Conservation (phyloP, 1,139 yeast species). For the Hanseniaspora sp. region DNA sequence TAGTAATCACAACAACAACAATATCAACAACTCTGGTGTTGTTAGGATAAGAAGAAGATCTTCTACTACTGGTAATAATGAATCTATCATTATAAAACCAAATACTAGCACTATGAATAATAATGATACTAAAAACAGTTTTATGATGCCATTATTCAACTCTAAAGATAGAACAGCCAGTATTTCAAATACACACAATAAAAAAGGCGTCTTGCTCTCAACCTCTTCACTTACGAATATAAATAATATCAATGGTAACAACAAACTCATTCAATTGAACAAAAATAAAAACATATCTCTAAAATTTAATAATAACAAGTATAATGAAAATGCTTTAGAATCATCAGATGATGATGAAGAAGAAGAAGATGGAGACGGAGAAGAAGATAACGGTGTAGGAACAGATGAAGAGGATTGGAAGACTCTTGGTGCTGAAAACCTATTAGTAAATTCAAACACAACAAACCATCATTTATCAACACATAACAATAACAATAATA, state of each 20-base stretch:
- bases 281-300: not conserved
- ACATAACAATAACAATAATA: conserved; percentile 15
- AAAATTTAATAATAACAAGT: not conserved
- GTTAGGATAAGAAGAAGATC: not conserved
- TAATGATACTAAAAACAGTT: conserved; percentile 1
- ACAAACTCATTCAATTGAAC: not conserved
- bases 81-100: not conserved
- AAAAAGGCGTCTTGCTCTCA: not conserved
- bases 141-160: conserved; percentile 6
- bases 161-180: conserved; percentile 10
- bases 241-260: not conserved
- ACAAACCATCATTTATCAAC: not conserved
- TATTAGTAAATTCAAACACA: conserved; percentile 33
- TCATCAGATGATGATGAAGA: conserved; percentile 18
- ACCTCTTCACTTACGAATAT: not conserved
- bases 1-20: not conserved
- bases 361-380: conserved; percentile 13
- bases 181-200: not conserved
- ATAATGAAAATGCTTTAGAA: conserved; percentile 10
- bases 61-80: not conserved
- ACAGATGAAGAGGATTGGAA: conserved; percentile 97
- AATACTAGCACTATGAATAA: not conserved
- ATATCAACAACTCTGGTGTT: not conserved
- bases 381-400: conserved; percentile 28
- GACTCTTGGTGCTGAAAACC: conserved; percentile 62